A percentile compares a stretch with the other conserved stretches of the same genome.
These are phyloP conservation scores for Puccinellia tenuiflora DNA, from an alignment of 176 grass and related monocot species.

Conservation along the genomic window DNA sequence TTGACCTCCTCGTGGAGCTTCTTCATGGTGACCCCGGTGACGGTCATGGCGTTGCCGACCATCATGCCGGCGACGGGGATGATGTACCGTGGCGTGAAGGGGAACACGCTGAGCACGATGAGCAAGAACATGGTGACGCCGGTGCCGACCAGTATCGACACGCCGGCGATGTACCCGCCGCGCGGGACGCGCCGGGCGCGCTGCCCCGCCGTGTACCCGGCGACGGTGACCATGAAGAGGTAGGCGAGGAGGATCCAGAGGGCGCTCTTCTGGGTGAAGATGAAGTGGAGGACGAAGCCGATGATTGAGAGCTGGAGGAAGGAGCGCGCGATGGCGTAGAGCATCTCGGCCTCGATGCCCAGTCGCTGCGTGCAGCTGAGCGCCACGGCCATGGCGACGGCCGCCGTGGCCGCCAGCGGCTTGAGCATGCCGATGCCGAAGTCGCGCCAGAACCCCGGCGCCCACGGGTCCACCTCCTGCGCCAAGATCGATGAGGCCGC, in stretches of 20 bases:
- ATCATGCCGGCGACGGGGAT: conserved; percentile 95
- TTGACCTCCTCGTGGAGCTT: conserved; percentile 40
- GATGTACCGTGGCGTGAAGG: conserved; percentile 82
- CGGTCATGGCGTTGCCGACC: conserved; percentile 92
- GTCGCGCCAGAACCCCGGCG: conserved; percentile 73
- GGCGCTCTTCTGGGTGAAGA: conserved; percentile 72
- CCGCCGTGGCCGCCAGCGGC: conserved; percentile 46
- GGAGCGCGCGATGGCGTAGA: conserved; percentile 70
- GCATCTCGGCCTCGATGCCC: conserved; percentile 72
- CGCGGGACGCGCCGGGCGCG: conserved; percentile 63
- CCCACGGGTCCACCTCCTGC: conserved; percentile 52
- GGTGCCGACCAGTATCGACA: conserved; percentile 68
- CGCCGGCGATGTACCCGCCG: conserved; percentile 53
- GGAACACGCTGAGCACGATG: conserved; percentile 60
- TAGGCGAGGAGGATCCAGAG: conserved; percentile 88
- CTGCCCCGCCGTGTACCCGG: conserved; percentile 59
- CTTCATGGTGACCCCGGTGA: conserved; percentile 71
- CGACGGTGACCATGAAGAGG: conserved; percentile 91
- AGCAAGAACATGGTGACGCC: conserved; percentile 79
- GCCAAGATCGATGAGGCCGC: neutral
- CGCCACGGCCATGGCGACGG: conserved; percentile 73
- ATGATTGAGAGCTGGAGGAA: conserved; percentile 96
- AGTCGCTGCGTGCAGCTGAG: conserved; percentile 73
- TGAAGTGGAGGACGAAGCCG: conserved; percentile 95
- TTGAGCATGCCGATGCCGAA: conserved; percentile 81